Evolutionary conservation across 2,329 filamentous ascomycete species (phyloP).

Genomic region (Fusarium subtropicale): DNA sequence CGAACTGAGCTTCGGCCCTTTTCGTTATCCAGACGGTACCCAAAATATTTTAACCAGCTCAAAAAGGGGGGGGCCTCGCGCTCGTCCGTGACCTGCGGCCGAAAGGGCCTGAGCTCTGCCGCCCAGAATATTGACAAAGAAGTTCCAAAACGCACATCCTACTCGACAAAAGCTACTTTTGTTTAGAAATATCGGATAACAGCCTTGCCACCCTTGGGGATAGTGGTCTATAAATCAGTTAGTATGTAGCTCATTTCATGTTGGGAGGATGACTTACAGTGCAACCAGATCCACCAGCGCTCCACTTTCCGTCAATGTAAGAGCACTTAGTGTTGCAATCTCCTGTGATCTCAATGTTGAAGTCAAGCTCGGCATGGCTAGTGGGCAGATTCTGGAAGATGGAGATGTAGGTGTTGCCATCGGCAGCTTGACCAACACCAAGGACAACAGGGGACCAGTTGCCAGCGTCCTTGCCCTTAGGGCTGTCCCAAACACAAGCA

Average conservation of each 20-base stretch:
- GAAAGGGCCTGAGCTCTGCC: constrained; percentile 40
- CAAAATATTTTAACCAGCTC: constrained; percentile 39
- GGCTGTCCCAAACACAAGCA: constrained; percentile 80
- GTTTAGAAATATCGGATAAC: constrained; percentile 58
- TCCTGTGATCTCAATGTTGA: constrained; percentile 81
- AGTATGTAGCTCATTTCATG: constrained; percentile 6
- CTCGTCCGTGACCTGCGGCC: constrained; percentile 36
- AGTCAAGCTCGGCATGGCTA: constrained; percentile 75
- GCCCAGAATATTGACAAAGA: constrained; percentile 53
- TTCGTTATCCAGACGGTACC: constrained; percentile 35
- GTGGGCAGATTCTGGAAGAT: constrained; percentile 88
- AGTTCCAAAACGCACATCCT: constrained; percentile 48
- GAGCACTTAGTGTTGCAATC: constrained; percentile 71
- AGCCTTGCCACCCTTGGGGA: constrained; percentile 56
- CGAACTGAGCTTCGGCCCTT: constrained; percentile 33
- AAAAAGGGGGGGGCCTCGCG: constrained; percentile 37
- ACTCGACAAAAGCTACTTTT: constrained; percentile 22
- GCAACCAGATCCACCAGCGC: constrained; percentile 72
- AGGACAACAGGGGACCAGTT: constrained; percentile 92
- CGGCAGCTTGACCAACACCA: constrained; percentile 74
- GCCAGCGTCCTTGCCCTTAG: constrained; percentile 66
- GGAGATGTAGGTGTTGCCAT: constrained; percentile 79
- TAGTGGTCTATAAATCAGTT: constrained; percentile 55
- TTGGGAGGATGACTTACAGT: constrained; percentile 70
- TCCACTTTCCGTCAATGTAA: constrained; percentile 73